Percentiles rank a stretch among this genome's conserved stretches.
phyloP scores from a whole-genome alignment of 2,329 filamentous ascomycete species.

The Cryphonectria nitschkei region DNA sequence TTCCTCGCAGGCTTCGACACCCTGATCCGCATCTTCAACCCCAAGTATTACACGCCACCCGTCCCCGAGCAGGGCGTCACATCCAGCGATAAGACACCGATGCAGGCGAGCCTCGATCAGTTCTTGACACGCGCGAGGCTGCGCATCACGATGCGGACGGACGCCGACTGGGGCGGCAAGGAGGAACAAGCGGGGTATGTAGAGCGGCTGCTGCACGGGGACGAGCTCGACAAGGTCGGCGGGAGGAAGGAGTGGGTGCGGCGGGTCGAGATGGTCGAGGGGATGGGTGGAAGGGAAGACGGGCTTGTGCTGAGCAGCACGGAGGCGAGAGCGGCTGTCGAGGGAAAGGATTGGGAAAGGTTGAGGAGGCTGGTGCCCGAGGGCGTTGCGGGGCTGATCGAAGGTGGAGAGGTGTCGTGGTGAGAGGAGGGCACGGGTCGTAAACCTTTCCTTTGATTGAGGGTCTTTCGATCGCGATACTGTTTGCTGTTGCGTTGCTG shows the following conservation, averaged over 20 bases:
- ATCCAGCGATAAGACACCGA: slow-evolving; percentile 37
- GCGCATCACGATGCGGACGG: slow-evolving; percentile 65
- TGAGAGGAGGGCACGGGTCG: background rate
- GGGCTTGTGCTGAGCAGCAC: slow-evolving; percentile 60
- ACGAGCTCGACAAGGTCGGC: slow-evolving; percentile 54
- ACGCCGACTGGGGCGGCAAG: slow-evolving; percentile 61
- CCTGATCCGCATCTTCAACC: slow-evolving; percentile 70
- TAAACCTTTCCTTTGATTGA: too few species aligned
- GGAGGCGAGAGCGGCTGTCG: slow-evolving; percentile 62
- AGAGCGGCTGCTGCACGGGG: slow-evolving; percentile 48
- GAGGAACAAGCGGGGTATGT: slow-evolving; percentile 61
- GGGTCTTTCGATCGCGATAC: background rate
- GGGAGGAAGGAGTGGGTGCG: slow-evolving; percentile 61
- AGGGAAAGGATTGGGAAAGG: slow-evolving; percentile 47
- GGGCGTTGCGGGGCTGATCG: slow-evolving; percentile 62
- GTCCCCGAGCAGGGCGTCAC: slow-evolving; percentile 12
- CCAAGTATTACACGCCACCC: slow-evolving; percentile 67
- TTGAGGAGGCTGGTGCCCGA: slow-evolving; percentile 59
- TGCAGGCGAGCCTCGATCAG: slow-evolving; percentile 59
- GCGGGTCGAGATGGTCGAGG: slow-evolving; percentile 63
- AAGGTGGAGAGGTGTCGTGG: slow-evolving; percentile 53
- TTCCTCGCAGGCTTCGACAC: slow-evolving; percentile 80
- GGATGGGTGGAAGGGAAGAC: slow-evolving; percentile 44
- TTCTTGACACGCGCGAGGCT: slow-evolving; percentile 68
- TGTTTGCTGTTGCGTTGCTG: background rate